Base-by-base conservation (phyloP, 306 rosid genomes). In the Sophora flavescens region DNA sequence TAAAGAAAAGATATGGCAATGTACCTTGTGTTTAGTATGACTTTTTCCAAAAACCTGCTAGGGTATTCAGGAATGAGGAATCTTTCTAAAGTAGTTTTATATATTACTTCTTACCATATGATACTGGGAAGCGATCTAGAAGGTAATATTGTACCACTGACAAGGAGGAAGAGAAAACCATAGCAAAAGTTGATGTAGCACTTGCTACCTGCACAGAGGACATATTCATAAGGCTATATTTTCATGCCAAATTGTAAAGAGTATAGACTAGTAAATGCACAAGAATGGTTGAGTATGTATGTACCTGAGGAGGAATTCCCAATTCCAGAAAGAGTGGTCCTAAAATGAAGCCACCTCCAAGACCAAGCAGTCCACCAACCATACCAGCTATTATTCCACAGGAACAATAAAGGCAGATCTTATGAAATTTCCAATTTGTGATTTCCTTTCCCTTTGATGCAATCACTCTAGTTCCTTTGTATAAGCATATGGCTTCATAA, bases 231-330 rank as follows among this genome's bases (percentile, higher is more conserved):
- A 78, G 8, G 35, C n/a, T 36, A 48, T 22, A 13, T 74, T 54
- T 66, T 35, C 9, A 53, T 5, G 56, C 2, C 2, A 13, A 11
- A 45, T 32, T 65, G 18, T 50, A 30, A 68, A 80, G 47, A 18
- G 47, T 22, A 8, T 42, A 4, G n/a, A 52, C 32, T 53, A 71
- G 36, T 70, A 67, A 47, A 52, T 57, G 74, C 35, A 11, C 48
- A 44, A 52, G 52, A 64, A 61, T 15, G 30, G 56, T 45, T 63
- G 16, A 11, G 4, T 52, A 45, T n/a, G n/a, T n/a, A 16, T 47
- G n/a, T 72, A 91, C 94, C 97, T 91, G 97, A 68, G 97, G 97
- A 53, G 97, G 97, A 80, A 91, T 88, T 72, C 97, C 97, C 68
- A 91, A 69, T 81, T 91, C 97, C 14, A 91, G 88, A 78, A 91